phyloP scores from a whole-genome alignment of 768 basidiomycete genomes.

The Strobilomyces dryophilus region DNA sequence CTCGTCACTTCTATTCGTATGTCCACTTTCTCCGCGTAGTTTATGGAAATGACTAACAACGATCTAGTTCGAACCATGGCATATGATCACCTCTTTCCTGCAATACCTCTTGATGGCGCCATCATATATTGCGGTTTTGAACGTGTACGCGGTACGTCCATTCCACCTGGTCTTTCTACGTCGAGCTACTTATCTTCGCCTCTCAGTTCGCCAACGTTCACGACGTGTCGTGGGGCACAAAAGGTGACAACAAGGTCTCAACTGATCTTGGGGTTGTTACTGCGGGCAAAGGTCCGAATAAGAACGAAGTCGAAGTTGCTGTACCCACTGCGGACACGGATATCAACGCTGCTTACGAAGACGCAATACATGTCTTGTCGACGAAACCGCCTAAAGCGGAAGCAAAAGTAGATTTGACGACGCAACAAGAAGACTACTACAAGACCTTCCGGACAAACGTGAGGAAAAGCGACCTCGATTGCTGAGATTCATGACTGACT shows the following conservation, averaged over 20 bases:
- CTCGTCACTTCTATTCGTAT: slow-evolving; percentile 78
- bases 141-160: slow-evolving; percentile 70
- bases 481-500: slow-evolving; percentile 12
- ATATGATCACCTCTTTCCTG: slow-evolving; percentile 95
- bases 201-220: slow-evolving; percentile 79
- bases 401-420: slow-evolving; percentile 53
- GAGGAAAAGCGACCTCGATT: slow-evolving; percentile 15
- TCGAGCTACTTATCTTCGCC: background rate
- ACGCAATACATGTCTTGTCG: slow-evolving; percentile 78
- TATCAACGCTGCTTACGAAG: slow-evolving; percentile 85
- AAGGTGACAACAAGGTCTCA: slow-evolving; percentile 83
- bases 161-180: background rate
- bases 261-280: slow-evolving; percentile 85
- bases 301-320: slow-evolving; percentile 81
- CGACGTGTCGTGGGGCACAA: slow-evolving; percentile 95
- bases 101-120: slow-evolving; percentile 91
- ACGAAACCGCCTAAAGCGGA: slow-evolving; percentile 76
- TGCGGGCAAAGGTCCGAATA: slow-evolving; percentile 48
- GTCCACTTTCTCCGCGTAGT: slow-evolving; percentile 29
- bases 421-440: slow-evolving; percentile 83
- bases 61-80: slow-evolving; percentile 91
- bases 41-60: background rate
- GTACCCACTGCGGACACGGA: slow-evolving; percentile 88
- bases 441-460: slow-evolving; percentile 84
- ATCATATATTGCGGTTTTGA: slow-evolving; percentile 89